Conservation (phyloP, 306 rosid species). For the Prunus mira region DNA sequence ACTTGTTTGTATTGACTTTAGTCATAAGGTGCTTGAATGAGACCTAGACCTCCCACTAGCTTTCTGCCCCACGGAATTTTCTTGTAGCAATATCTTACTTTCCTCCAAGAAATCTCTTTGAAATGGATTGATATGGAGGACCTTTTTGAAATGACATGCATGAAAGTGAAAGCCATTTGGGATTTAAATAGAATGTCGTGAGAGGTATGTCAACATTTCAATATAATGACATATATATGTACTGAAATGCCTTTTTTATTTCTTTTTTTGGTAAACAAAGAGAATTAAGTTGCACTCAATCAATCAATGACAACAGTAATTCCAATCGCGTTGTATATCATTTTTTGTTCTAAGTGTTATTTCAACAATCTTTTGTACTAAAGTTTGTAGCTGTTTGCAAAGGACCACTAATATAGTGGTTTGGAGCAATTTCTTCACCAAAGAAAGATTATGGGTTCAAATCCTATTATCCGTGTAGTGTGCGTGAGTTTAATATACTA, state of each 20-base stretch:
- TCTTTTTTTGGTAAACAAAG: background rate
- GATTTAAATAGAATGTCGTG: background rate
- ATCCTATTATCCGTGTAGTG: no score
- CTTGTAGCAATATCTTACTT: constrained; percentile 2
- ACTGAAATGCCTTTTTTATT: background rate
- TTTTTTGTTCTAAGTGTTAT: background rate
- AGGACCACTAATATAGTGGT: no score
- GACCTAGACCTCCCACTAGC: background rate
- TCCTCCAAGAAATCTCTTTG: background rate
- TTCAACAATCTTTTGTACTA: no score
- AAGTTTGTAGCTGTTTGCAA: no score
- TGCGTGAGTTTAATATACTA: no score
- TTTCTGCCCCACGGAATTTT: background rate
- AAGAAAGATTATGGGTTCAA: fast-evolving
- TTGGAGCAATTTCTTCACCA: fast-evolving
- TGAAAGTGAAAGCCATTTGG: background rate
- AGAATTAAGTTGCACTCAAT: background rate
- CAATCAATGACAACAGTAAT: background rate
- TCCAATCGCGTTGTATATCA: background rate
- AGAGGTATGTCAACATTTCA: background rate
- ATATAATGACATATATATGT: background rate
- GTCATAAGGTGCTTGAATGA: background rate
- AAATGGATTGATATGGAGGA: background rate
- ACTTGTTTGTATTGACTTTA: background rate
- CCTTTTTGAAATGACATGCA: background rate